Evolutionary conservation across 2,329 filamentous ascomycete genomes (phyloP).

Genomic region (Dissoconium aciculare): DNA sequence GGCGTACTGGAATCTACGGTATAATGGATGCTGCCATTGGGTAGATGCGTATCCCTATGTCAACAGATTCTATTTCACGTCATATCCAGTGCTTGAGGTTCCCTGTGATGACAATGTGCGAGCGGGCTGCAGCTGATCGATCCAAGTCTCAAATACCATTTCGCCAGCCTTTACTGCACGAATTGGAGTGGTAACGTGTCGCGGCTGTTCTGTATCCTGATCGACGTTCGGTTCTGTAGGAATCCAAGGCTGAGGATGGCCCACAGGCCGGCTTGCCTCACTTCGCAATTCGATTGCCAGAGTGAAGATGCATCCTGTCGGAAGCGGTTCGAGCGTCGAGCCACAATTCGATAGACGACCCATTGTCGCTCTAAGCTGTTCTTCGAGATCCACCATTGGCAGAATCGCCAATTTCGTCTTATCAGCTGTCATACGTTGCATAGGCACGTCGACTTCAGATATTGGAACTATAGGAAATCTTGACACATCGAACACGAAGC

Average conservation of each 20-base stretch:
- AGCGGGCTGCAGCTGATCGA: too few species aligned
- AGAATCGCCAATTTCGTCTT: slow-evolving; percentile 16
- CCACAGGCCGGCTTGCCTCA: slow-evolving; percentile 35
- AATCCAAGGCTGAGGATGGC: slow-evolving; percentile 44
- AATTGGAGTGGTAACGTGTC: slow-evolving; percentile 41
- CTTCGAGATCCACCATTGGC: slow-evolving; percentile 43
- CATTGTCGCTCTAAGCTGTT: slow-evolving; percentile 56
- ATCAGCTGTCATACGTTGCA: slow-evolving; percentile 26
- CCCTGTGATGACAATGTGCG: too few species aligned
- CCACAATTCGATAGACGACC: slow-evolving; percentile 46
- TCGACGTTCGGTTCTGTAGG: slow-evolving; percentile 37
- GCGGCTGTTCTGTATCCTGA: slow-evolving; percentile 7
- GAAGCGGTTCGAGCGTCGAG: slow-evolving; percentile 42
- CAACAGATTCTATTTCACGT: too few species aligned
- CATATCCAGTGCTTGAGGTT: too few species aligned
- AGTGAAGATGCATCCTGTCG: slow-evolving; percentile 55
- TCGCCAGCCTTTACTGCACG: slow-evolving; percentile 50
- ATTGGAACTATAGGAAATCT: slow-evolving; percentile 37
- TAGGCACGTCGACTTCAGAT: slow-evolving; percentile 36
- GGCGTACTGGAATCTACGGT: slow-evolving; percentile 22
- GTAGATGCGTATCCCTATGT: too few species aligned
- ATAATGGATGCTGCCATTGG: slow-evolving; percentile 23
- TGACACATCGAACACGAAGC: slow-evolving; percentile 46
- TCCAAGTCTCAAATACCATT: slow-evolving; percentile 53
- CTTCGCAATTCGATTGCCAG: slow-evolving; percentile 59